A percentile compares a stretch with the other conserved stretches of the same genome.
Conservation (phyloP, 345 rosid species). For the Psidium guajava region DNA sequence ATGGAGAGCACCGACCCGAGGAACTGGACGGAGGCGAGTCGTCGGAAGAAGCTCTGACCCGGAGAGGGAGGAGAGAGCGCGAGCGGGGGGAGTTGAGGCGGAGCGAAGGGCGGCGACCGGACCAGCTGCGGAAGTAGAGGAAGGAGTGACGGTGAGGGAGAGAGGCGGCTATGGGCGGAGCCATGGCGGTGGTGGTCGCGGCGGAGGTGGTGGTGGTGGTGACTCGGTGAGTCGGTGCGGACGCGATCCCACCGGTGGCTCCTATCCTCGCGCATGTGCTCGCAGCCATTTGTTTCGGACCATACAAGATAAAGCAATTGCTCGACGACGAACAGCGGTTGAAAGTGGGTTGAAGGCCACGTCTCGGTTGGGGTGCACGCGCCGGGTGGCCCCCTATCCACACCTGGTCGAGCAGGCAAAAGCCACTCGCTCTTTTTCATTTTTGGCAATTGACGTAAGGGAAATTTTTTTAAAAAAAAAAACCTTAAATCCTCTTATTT, state of each 20-base stretch:
- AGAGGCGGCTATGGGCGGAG: slow-evolving; percentile 4
- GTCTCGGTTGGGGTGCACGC: neutral
- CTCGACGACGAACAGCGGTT: neutral
- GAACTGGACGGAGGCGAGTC: slow-evolving; percentile 23
- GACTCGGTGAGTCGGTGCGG: slow-evolving; percentile 5
- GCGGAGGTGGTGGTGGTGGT: slow-evolving; percentile 10
- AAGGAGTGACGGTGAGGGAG: slow-evolving; percentile 32
- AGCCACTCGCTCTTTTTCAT: neutral
- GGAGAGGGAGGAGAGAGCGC: slow-evolving; percentile 28
- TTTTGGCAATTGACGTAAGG: neutral
- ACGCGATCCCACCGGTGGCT: slow-evolving; percentile 5
- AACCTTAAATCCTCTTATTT: too few species aligned
- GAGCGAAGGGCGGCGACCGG: slow-evolving; percentile 24
- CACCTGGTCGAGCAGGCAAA: neutral
- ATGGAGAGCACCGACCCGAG: neutral
- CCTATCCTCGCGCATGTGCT: slow-evolving; percentile 11
- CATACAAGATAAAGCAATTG: slow-evolving; percentile 15
- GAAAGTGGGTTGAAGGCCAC: neutral
- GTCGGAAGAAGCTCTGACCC: slow-evolving; percentile 54
- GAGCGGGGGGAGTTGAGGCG: slow-evolving; percentile 19
- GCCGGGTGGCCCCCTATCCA: neutral
- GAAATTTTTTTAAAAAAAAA: too few species aligned
- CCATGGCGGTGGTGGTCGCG: neutral
- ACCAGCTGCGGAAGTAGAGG: slow-evolving; percentile 28
- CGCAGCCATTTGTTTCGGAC: slow-evolving; percentile 34